Evolutionary conservation across 2,329 filamentous ascomycete genomes (phyloP).

Genomic region (Parascedosporium putredinis): DNA sequence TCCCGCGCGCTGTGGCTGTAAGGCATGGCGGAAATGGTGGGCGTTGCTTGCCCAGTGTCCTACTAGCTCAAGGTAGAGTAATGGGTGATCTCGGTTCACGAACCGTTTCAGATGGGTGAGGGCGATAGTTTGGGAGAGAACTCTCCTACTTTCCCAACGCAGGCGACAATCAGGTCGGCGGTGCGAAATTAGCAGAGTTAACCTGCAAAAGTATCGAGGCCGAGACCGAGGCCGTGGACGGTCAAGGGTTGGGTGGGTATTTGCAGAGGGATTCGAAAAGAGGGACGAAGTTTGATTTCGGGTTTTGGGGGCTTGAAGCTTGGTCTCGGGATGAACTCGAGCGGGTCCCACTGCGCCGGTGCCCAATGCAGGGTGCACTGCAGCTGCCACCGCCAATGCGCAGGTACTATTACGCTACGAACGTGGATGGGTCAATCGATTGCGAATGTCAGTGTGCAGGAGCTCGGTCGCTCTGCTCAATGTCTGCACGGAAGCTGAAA

Average conservation of each 20-base stretch:
- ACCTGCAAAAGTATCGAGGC: not conserved
- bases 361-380: not conserved
- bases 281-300: not conserved
- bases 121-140: not conserved
- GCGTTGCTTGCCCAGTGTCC: no score
- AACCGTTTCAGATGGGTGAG: not conserved
- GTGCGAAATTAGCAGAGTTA: not conserved
- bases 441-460: no score
- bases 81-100: not conserved
- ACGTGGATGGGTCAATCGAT: no score
- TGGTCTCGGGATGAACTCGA: not conserved
- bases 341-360: conserved; percentile 2
- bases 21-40: conserved; percentile 21
- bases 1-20: conserved; percentile 35
- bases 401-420: no score
- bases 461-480: no score
- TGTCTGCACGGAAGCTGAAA: not conserved
- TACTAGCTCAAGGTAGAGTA: no score
- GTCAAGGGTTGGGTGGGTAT: no score
- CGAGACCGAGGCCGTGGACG: not conserved
- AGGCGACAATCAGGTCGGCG: not conserved
- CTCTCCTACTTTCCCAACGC: not conserved
- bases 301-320: not conserved
- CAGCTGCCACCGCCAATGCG: not conserved
- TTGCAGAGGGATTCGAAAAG: not conserved